Evolutionary conservation across 495 filamentous ascomycete species (phyloP).

Genomic region (Acidomyces sp.): DNA sequence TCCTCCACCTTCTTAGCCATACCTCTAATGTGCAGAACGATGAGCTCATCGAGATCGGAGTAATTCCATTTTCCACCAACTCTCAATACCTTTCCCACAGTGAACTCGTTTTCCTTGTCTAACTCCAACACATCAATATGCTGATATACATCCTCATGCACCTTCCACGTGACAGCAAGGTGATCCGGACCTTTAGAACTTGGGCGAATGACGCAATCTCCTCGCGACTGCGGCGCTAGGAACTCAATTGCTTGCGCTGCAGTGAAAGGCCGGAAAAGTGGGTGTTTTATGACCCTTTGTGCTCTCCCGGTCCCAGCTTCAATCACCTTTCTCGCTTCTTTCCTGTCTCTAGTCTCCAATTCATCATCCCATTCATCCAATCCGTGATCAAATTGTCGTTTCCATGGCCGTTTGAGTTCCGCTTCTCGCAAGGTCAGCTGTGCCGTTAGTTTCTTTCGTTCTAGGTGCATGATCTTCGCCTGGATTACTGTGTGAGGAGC

Average conservation of each 20-base stretch:
- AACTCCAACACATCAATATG: constrained; percentile 95
- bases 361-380: constrained; percentile 74
- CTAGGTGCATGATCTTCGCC: constrained; percentile 73
- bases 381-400: constrained; percentile 51
- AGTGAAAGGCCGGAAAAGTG: constrained; percentile 86
- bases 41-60: constrained; percentile 91
- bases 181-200: constrained; percentile 91
- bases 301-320: constrained; percentile 69
- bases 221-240: constrained; percentile 65
- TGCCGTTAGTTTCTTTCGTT: constrained; percentile 65
- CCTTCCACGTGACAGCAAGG: constrained; percentile 94
- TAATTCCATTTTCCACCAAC: constrained; percentile 81
- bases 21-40: constrained; percentile 89
- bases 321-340: constrained; percentile 57
- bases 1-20: constrained; percentile 98
- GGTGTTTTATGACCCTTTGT: constrained; percentile 92
- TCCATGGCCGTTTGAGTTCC: constrained; percentile 55
- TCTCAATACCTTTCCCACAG: constrained; percentile 68
- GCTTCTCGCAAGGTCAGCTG: constrained; percentile 76
- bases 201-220: constrained; percentile 88
- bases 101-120: constrained; percentile 92
- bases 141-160: constrained; percentile 86
- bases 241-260: constrained; percentile 87
- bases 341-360: constrained; percentile 65
- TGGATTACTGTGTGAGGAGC: constrained; percentile 66